Conservation (phyloP, 78 protist species). For the Dictyostelium capitatum region DNA sequence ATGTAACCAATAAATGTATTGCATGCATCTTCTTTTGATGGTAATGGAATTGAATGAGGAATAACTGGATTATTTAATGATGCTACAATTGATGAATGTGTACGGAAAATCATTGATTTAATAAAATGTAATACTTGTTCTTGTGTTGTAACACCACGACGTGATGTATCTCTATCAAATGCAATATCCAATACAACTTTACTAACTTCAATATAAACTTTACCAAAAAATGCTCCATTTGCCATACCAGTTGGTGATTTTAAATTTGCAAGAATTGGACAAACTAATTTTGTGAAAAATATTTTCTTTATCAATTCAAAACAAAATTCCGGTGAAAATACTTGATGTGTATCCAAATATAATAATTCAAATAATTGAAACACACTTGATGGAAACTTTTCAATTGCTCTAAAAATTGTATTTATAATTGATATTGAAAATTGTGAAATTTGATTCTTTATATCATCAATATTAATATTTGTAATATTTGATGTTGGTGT, state of each 20-base stretch:
- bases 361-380: constrained; percentile 26
- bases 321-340: neutral
- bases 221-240: neutral
- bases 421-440: constrained; percentile 42
- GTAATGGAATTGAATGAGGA: neutral
- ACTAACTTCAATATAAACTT: constrained; percentile 24
- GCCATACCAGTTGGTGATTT: neutral
- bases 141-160: neutral
- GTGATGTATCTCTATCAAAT: neutral
- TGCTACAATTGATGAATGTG: neutral
- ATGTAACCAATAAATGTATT: neutral
- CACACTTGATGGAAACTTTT: constrained; percentile 40
- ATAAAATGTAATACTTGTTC: constrained; percentile 42
- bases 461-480: neutral
- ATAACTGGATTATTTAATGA: neutral
- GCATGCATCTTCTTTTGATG: constrained; percentile 51
- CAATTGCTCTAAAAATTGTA: constrained; percentile 36
- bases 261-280: constrained; percentile 33
- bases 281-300: constrained; percentile 38
- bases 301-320: constrained; percentile 44
- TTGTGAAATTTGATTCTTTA: constrained; percentile 14
- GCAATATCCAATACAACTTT: constrained; percentile 35
- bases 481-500: neutral
- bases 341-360: neutral
- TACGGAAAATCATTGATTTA: neutral